phyloP scores from a whole-genome alignment of 31 red algal species.

The Endocladia muricata region DNA sequence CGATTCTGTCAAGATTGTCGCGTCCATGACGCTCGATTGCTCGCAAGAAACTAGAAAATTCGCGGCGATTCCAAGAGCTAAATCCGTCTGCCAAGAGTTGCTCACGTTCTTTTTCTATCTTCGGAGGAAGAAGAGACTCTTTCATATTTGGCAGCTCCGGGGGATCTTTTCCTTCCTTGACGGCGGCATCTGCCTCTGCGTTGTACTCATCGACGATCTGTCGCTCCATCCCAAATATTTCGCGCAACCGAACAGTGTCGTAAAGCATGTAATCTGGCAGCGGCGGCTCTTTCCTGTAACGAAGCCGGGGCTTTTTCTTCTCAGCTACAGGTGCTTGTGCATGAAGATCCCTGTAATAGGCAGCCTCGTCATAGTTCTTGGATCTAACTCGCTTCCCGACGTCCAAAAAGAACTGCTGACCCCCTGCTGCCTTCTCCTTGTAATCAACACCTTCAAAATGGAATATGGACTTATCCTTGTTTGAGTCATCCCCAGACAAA shows the following conservation, averaged over 20 bases:
- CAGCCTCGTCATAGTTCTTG: conserved; percentile 85
- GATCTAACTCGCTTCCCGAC: conserved; percentile 95
- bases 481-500: conserved; percentile 31
- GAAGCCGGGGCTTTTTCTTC: conserved; percentile 46
- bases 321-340: conserved; percentile 22
- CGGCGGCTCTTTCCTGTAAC: conserved; percentile 14
- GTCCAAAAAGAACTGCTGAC: conserved; percentile 86
- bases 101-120: conserved; percentile 76
- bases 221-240: conserved; percentile 68
- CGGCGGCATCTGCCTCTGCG: conserved; percentile 57
- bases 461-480: conserved; percentile 76
- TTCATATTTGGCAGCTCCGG: conserved; percentile 61
- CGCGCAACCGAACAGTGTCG: conserved; percentile 57
- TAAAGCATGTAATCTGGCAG: conserved; percentile 65
- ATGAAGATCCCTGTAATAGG: conserved; percentile 67
- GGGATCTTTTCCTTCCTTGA: conserved; percentile 74
- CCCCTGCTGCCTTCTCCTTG: conserved; percentile 54
- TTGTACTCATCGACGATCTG: conserved; percentile 84
- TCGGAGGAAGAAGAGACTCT: conserved; percentile 69
- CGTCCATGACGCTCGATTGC: conserved; percentile 94
- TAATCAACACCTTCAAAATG: conserved; percentile 96
- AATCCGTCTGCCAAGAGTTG: conserved; percentile 71
- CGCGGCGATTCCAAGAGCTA: conserved; percentile 80
- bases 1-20: conserved; percentile 75
- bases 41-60: conserved; percentile 87